These are phyloP conservation scores for Trichosporon faecale DNA, from an alignment of 1,284 basidiomycete species.

Conservation along the genomic window DNA sequence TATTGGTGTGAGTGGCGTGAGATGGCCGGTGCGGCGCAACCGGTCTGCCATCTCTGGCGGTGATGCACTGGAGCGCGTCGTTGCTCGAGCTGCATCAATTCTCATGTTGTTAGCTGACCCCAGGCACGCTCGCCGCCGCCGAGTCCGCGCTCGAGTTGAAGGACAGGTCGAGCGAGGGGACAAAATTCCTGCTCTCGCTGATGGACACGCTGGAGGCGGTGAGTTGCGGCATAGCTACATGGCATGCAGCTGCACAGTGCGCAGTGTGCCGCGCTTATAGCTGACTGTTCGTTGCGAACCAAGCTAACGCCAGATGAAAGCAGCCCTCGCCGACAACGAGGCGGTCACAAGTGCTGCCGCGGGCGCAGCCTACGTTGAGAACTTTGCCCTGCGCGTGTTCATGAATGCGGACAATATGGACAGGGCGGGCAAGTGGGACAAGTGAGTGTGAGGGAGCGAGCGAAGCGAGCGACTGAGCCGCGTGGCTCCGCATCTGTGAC, in stretches of 20 bases:
- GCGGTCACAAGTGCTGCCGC: constrained; percentile 78
- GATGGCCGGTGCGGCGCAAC: neutral
- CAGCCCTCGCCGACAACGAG: constrained; percentile 68
- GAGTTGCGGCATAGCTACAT: constrained; percentile 28
- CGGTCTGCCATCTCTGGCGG: neutral
- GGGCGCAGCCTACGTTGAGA: constrained; percentile 84
- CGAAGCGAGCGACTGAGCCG: too few species aligned
- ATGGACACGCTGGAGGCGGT: constrained; percentile 73
- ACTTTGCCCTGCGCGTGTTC: constrained; percentile 89
- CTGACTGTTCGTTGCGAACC: neutral
- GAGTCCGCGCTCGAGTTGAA: constrained; percentile 72
- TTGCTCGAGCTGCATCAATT: neutral
- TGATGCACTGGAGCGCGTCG: neutral
- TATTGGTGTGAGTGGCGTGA: constrained; percentile 85
- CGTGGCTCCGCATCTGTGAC: too few species aligned
- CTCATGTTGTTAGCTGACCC: constrained; percentile 16
- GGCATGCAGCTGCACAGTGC: too few species aligned
- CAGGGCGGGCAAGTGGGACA: constrained; percentile 67
- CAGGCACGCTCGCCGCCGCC: constrained; percentile 85
- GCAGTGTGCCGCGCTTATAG: too few species aligned
- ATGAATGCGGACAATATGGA: constrained; percentile 78
- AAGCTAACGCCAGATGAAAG: constrained; percentile 60
- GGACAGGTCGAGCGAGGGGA: constrained; percentile 64
- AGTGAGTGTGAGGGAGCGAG: constrained; percentile 53
- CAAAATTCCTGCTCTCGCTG: constrained; percentile 68